These are phyloP conservation scores for Lizonia empirigonia DNA, from an alignment of 2,329 filamentous ascomycete genomes.

Conservation along the genomic window DNA sequence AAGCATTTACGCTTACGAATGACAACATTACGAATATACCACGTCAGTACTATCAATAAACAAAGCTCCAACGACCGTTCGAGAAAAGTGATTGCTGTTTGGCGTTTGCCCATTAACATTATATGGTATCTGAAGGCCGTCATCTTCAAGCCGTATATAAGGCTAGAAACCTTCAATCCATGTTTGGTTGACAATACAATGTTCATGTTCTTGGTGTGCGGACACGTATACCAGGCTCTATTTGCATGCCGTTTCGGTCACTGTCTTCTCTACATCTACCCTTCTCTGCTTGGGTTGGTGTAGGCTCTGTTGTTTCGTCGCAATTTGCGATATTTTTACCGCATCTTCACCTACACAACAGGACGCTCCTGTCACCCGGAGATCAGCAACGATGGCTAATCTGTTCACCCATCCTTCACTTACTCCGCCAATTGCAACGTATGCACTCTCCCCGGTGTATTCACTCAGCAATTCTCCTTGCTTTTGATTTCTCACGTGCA, in stretches of 20 bases:
- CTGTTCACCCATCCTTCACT: slow-evolving; percentile 2
- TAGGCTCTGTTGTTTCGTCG: background rate
- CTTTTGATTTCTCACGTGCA: background rate
- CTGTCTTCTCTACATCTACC: background rate
- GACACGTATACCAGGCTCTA: background rate
- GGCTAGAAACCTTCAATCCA: background rate
- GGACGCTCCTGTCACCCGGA: background rate
- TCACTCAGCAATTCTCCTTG: background rate
- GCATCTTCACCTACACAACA: background rate
- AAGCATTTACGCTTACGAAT: background rate
- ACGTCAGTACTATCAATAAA: slow-evolving; percentile 5
- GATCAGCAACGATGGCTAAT: background rate
- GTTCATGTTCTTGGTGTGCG: background rate
- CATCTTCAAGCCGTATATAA: background rate
- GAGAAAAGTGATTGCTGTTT: background rate
- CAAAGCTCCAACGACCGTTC: background rate
- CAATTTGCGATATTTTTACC: background rate
- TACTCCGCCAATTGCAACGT: background rate
- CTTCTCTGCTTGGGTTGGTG: background rate
- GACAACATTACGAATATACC: slow-evolving; percentile 9
- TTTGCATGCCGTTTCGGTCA: background rate
- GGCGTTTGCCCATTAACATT: background rate
- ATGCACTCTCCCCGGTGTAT: background rate
- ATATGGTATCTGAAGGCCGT: background rate
- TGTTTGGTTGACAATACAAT: background rate